phyloP scores from a whole-genome alignment of 441 rosid species.

The Adansonia gregorii region DNA sequence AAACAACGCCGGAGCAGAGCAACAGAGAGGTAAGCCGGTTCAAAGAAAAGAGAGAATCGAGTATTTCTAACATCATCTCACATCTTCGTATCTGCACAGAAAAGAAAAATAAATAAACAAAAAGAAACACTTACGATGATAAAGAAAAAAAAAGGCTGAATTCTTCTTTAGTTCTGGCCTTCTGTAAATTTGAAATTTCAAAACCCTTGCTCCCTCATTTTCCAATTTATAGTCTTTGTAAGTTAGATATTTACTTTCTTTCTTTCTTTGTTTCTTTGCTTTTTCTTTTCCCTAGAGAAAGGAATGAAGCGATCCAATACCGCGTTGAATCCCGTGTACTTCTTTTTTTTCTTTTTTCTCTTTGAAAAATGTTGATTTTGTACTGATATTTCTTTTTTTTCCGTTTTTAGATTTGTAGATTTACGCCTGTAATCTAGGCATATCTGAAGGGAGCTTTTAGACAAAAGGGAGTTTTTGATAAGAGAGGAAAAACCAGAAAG shows the following conservation, averaged over 20 bases:
- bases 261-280: background rate
- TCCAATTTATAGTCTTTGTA: background rate
- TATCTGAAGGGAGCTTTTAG: background rate
- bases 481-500: background rate
- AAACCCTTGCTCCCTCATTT: constrained; percentile 22
- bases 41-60: background rate
- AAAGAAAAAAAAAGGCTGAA: too few relatives aligned
- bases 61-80: background rate
- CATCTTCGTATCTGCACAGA: too few relatives aligned
- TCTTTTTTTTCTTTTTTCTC: background rate
- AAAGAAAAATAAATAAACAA: too few relatives aligned
- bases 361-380: background rate
- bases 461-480: background rate
- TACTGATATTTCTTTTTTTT: background rate
- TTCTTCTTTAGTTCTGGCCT: background rate
- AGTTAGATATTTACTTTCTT: constrained; percentile 15
- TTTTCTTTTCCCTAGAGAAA: constrained; percentile 26
- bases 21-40: too few relatives aligned
- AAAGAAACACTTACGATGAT: too few relatives aligned
- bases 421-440: background rate
- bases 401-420: constrained; percentile 24
- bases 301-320: constrained; percentile 24
- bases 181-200: constrained; percentile 13
- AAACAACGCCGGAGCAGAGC: too few relatives aligned
- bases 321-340: constrained; percentile 18